Evolutionary conservation across 345 rosid species (phyloP), one percentile per base, ranked within the genome.

Genomic region (Corymbia maculata): DNA sequence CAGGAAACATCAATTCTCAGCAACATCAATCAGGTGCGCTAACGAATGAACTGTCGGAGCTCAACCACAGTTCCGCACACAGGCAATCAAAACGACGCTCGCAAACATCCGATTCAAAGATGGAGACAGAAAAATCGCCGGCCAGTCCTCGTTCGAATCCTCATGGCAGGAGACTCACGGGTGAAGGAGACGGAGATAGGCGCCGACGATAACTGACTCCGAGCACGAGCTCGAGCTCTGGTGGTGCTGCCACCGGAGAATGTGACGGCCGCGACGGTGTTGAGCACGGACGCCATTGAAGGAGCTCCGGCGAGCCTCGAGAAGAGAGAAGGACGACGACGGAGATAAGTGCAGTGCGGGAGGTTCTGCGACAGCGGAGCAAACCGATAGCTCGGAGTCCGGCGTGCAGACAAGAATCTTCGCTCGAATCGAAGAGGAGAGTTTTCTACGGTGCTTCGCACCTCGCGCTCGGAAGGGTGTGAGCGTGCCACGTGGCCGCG

Each of bases 261-360:
- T 22, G 88, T 90, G 24, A 94, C 82, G 51, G 96, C 91, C 44
- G 93, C 87, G 68, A 93, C 94, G 22, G 95, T 57, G 90, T 92
- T 94, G 49, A 94, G 92, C 9, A 94, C 85, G 50, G 95, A 93
- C 88, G 99, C 94, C 98, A 96, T 96, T 87, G 92, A 70, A 92
- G 51, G 2, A 75, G 84, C 84, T 75, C 49, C 49, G 49, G 84
- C 42, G 13, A 44, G 84, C 14, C 84, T 75, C 84, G 14, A 19
- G 49, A 75, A 75, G 79, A 68, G 79, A 66, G 2, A 47, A 36
- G 8, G 80, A 4, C 28, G 32, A 70, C 6, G 79, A 70, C 13
- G 82, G 13, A 32, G 80, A 68, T 32, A 68, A 32, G 45, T 12
- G 82, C 28, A 75, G 26, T 3, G 28, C 22, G 49, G 49, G 84